phyloP scores from a whole-genome alignment of 2,329 filamentous ascomycete species.

The Botrytis sinoallii region DNA sequence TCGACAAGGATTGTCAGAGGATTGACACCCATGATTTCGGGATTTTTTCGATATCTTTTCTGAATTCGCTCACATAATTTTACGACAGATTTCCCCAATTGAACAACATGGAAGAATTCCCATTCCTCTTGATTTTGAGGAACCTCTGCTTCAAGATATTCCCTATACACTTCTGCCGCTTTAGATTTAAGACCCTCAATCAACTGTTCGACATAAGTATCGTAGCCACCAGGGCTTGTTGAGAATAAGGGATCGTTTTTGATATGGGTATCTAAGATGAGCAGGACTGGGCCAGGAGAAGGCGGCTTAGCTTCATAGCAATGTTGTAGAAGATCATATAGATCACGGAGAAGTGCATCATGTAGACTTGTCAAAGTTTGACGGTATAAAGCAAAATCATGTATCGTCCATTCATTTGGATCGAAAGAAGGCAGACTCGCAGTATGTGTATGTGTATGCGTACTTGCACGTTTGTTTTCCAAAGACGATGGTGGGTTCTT shows the following conservation, averaged over 20 bases:
- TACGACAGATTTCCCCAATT: slow-evolving; percentile 81
- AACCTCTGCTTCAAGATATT: slow-evolving; percentile 74
- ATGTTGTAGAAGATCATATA: slow-evolving; percentile 82
- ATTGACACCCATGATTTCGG: slow-evolving; percentile 75
- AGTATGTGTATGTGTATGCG: slow-evolving; percentile 37
- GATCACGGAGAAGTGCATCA: slow-evolving; percentile 78
- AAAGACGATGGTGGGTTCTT: slow-evolving; percentile 62
- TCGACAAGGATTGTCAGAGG: slow-evolving; percentile 69
- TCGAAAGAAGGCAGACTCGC: slow-evolving; percentile 54
- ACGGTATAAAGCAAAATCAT: slow-evolving; percentile 69
- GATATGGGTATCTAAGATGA: slow-evolving; percentile 75
- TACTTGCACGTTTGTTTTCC: slow-evolving; percentile 51
- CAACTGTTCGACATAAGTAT: slow-evolving; percentile 70
- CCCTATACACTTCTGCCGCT: slow-evolving; percentile 76
- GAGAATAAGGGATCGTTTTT: slow-evolving; percentile 74
- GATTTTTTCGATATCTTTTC: slow-evolving; percentile 86
- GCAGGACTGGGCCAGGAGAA: slow-evolving; percentile 74
- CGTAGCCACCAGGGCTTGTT: slow-evolving; percentile 64
- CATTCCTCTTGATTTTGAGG: slow-evolving; percentile 77
- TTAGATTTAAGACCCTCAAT: slow-evolving; percentile 69
- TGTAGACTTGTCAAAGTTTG: slow-evolving; percentile 72
- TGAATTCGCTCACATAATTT: slow-evolving; percentile 84
- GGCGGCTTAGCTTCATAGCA: slow-evolving; percentile 89
- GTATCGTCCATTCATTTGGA: slow-evolving; percentile 62
- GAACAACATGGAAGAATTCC: slow-evolving; percentile 88